Conservation (phyloP, 257 asterid species). For the Asclepias syriaca region DNA sequence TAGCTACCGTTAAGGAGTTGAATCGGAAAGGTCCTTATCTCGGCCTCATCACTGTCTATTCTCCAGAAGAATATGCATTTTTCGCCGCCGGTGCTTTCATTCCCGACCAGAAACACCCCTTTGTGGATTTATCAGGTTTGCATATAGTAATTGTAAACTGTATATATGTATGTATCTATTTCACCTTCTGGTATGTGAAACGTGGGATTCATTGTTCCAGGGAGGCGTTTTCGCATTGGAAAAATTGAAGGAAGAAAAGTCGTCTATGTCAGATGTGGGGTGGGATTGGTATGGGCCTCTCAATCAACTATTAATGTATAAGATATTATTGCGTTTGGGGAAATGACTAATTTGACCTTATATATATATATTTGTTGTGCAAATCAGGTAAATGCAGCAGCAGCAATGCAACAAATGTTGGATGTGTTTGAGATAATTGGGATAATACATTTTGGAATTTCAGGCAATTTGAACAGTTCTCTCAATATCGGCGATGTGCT, state of each 20-base stretch:
- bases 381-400: slow-evolving; percentile 61
- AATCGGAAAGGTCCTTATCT: slow-evolving; percentile 46
- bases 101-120: slow-evolving; percentile 35
- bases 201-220: slow-evolving; percentile 18
- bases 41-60: slow-evolving; percentile 48
- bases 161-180: neutral
- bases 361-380: too few species aligned
- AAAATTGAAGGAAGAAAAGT: slow-evolving; percentile 32
- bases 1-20: slow-evolving; percentile 16
- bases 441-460: slow-evolving; percentile 52
- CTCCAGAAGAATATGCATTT: slow-evolving; percentile 55
- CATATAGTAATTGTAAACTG: too few species aligned
- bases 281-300: slow-evolving; percentile 38
- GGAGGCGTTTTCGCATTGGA: slow-evolving; percentile 56
- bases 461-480: slow-evolving; percentile 57
- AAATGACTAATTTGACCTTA: too few species aligned
- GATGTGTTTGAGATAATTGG: slow-evolving; percentile 45
- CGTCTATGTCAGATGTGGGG: slow-evolving; percentile 56
- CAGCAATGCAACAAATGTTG: slow-evolving; percentile 65
- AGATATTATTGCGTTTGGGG: too few species aligned
- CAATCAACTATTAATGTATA: too few species aligned
- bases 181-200: neutral
- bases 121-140: slow-evolving; percentile 44
- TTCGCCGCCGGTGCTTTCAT: slow-evolving; percentile 34
- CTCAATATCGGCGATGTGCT: slow-evolving; percentile 53